Base-by-base conservation (phyloP, 2,329 filamentous ascomycete species). In the Calonectria leucothoes region DNA sequence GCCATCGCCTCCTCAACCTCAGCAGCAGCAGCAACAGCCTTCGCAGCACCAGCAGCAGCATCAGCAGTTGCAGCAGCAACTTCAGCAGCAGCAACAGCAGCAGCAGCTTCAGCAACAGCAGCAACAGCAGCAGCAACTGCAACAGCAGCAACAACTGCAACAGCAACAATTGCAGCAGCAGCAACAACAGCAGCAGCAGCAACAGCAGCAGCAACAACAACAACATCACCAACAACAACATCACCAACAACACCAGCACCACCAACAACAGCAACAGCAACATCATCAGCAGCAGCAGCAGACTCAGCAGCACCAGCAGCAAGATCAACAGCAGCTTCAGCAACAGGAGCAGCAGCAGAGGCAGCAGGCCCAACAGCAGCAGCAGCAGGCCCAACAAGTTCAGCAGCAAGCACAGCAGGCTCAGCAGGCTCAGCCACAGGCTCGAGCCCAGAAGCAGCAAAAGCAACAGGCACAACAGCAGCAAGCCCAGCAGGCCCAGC, bases 341-440 rank as follows among this genome's bases (percentile, higher is more conserved):
- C 76, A 77, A 29, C 76, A 65, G 37, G 76, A 75, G 10, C 39
- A 59, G 8, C 70, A 69, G 11, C 67, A 57, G n/a, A n/a, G n/a
- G 20, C 55, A 61, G 15, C 66, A 68, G 3, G 63, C 25, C 5
- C 63, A 69, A n/a, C 70, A 48, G 37, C 59, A 33, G 27, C 71
- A 72, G 51, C 61, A 72, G 52, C 61, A 79, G 70, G 71, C 72
- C 17, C 77, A 82, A 33, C 71, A 74, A 17, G 73, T 74, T 66
- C 74, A 72, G 2, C 77, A 82, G 2, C n/a, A n/a, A 80, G 17
- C 75, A 78, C 81, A 82, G 6, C 80, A 81, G 29, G 80, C 79
- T 42, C 81, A 82, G 3, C 82, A 79, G 25, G 79, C 82, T 20
- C 78, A 82, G 29, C 83, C 83, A 37, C 82, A 80, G 6, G 20